These are phyloP conservation scores for Sclerospora graminicola DNA, from an alignment of 352 stramenopile species.

Conservation along the genomic window DNA sequence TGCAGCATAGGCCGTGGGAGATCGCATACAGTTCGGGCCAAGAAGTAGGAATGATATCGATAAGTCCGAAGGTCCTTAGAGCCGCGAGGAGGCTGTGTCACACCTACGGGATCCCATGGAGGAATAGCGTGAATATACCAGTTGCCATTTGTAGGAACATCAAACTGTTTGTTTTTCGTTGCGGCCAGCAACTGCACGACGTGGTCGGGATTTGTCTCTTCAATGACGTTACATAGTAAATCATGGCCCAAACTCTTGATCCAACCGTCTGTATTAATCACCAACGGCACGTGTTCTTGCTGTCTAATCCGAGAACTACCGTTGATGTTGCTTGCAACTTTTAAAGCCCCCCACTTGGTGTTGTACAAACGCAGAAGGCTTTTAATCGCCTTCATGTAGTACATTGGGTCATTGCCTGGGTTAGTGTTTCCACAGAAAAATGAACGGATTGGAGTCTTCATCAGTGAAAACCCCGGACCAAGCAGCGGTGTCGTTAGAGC, in stretches of 20 bases:
- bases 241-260: conserved; percentile 95
- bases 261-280: conserved; percentile 97
- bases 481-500: conserved; percentile 84
- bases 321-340: background rate
- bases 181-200: conserved; percentile 90
- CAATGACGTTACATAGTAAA: conserved; percentile 87
- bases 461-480: conserved; percentile 86
- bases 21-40: conserved; percentile 25
- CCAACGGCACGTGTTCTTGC: conserved; percentile 60
- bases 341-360: conserved; percentile 31
- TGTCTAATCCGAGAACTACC: conserved; percentile 3
- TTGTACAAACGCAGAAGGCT: conserved; percentile 57
- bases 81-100: conserved; percentile 52
- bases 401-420: conserved; percentile 59
- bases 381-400: conserved; percentile 67
- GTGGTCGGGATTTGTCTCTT: conserved; percentile 76
- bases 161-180: conserved; percentile 83
- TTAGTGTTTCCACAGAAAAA: conserved; percentile 75
- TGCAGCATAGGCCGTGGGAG: conserved; percentile 36
- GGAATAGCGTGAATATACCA: conserved; percentile 52
- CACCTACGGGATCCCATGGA: conserved; percentile 56
- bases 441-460: conserved; percentile 62
- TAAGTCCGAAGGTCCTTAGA: conserved; percentile 80
- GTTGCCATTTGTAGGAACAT: conserved; percentile 37
- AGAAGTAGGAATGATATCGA: conserved; percentile 74